These are phyloP conservation scores for Primulina tabacum DNA, from an alignment of 257 asterid genomes.

Conservation along the genomic window DNA sequence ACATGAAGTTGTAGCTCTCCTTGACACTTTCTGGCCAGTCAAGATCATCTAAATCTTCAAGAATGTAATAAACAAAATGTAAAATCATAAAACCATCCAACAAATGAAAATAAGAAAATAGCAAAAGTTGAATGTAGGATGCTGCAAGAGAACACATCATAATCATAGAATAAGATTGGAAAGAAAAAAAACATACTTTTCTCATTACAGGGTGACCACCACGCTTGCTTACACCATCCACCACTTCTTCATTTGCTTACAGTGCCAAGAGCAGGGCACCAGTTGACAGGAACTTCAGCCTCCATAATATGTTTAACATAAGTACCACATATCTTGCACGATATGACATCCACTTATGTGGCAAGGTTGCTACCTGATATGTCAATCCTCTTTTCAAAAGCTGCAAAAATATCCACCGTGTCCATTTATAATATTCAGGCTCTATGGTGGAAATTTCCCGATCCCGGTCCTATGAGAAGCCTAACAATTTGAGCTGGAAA, in stretches of 20 bases:
- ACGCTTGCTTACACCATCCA: constrained; percentile 98
- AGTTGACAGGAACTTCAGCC: constrained; percentile 99
- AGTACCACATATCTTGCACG: constrained; percentile 13
- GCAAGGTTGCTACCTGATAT: constrained; percentile 59
- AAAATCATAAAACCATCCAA: constrained; percentile 86
- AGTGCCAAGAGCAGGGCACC: constrained; percentile 99
- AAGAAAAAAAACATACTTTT: constrained; percentile 49
- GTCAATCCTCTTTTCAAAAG: constrained; percentile 93
- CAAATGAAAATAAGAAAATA: constrained; percentile 42
- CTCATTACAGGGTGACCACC: constrained; percentile 98
- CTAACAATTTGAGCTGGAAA: constrained; percentile 85
- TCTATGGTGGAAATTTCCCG: constrained; percentile 97
- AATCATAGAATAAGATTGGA: constrained; percentile 4
- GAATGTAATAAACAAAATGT: constrained; percentile 97
- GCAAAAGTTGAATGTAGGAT: constrained; percentile 10
- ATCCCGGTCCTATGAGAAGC: constrained; percentile 97
- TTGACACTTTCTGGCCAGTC: constrained; percentile 99
- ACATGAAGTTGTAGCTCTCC: constrained; percentile 79
- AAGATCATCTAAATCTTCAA: constrained; percentile 88
- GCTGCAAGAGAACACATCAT: constrained; percentile 6
- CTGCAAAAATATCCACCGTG: constrained; percentile 98
- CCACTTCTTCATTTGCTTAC: constrained; percentile 96
- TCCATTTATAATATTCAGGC: constrained; percentile 96
- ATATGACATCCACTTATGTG: constrained; percentile 12
- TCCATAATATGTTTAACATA: constrained; percentile 28